A percentile compares a stretch with the other conserved stretches of the same genome.
Evolutionary conservation across 2,329 filamentous ascomycete genomes (phyloP).

Genomic region (Kalaharituber pfeilii): DNA sequence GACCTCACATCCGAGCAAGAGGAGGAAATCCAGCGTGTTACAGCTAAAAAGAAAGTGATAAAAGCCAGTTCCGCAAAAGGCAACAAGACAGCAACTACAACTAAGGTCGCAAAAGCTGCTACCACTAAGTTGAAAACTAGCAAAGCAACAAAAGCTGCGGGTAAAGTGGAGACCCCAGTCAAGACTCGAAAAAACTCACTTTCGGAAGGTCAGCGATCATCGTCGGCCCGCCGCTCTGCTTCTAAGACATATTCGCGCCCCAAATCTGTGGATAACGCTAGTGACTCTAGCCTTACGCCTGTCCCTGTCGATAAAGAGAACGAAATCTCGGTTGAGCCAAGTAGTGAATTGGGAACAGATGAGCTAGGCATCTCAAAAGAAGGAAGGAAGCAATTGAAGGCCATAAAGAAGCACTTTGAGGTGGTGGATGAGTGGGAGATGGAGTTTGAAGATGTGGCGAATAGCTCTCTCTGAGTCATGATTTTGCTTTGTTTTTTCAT

Average conservation of each 20-base stretch:
- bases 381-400: constrained; percentile 35
- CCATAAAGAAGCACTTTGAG: constrained; percentile 44
- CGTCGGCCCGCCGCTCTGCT: too few relatives aligned
- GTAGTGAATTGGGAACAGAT: not conserved
- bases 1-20: not conserved
- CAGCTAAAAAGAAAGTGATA: not conserved
- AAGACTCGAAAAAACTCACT: not conserved
- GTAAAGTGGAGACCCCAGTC: not conserved
- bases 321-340: not conserved
- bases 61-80: not conserved
- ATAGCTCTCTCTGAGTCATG: not conserved
- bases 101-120: not conserved
- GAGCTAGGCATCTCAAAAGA: constrained; percentile 21
- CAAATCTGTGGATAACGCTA: not conserved
- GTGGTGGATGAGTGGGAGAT: constrained; percentile 54
- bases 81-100: not conserved
- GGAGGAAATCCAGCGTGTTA: not conserved
- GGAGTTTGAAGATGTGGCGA: constrained; percentile 43
- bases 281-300: not conserved
- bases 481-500: not conserved
- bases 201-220: not conserved
- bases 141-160: not conserved
- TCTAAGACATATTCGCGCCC: not conserved
- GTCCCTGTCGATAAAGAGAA: not conserved
- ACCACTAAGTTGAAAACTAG: not conserved